A percentile compares a stretch with the other conserved stretches of the same genome.
phyloP scores from a whole-genome alignment of 768 basidiomycete species.

The Leucocoprinus leucothites region DNA sequence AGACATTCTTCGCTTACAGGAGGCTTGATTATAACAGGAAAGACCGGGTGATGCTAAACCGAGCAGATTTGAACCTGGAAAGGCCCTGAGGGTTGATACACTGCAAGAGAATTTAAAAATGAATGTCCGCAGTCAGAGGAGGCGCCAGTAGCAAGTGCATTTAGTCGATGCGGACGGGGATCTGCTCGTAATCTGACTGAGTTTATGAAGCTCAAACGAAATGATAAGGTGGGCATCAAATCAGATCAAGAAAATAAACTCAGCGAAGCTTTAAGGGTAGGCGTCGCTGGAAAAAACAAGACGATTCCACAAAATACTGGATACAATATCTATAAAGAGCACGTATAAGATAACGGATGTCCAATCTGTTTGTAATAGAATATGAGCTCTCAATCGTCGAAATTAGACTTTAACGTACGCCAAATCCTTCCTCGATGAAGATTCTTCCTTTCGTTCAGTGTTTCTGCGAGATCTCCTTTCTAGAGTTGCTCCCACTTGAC shows the following conservation, averaged over 20 bases:
- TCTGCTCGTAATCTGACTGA: not conserved
- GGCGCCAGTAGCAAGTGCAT: not conserved
- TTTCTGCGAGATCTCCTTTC: constrained; percentile 26
- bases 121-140: too few species aligned
- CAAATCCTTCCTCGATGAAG: constrained; percentile 8
- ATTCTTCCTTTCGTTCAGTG: constrained; percentile 9
- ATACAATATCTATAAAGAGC: constrained; percentile 7
- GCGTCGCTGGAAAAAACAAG: not conserved
- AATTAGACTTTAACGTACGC: too few species aligned
- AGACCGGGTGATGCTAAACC: too few species aligned
- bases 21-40: too few species aligned
- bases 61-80: too few species aligned
- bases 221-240: not conserved
- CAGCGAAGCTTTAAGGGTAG: not conserved
- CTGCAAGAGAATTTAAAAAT: too few species aligned
- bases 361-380: not conserved
- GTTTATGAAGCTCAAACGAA: not conserved
- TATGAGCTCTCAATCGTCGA: not conserved
- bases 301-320: not conserved
- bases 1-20: too few species aligned
- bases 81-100: too few species aligned
- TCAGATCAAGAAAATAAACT: not conserved
- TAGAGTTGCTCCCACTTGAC: constrained; percentile 20
- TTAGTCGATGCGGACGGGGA: too few species aligned
- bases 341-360: constrained; percentile 4